Evolutionary conservation across 805 yeast genomes (phyloP), one percentile per base, ranked within the genome.

Genomic region (Candida germanica): DNA sequence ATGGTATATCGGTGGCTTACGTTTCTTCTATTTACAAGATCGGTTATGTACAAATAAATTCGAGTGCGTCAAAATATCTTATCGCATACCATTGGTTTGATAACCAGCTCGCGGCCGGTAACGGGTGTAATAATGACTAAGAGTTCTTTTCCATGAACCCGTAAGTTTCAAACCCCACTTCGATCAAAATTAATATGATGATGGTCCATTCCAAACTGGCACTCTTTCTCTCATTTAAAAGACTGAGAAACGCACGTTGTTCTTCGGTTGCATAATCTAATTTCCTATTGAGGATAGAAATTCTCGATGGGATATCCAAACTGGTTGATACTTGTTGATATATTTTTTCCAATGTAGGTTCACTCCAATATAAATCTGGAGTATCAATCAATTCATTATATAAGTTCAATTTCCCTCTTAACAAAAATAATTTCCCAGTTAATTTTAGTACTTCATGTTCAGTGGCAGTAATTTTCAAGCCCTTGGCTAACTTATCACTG

Each of bases 341-440:
- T 7, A 87, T 77, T 36, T 71, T 71, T 53, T 89, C 97, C 36
- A 89, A 64, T 22, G 79, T 77, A 1, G 96, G 95, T 53, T 88
- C 96, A 30, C 87, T 75, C 97, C 97, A 89, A 58, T 88, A 89
- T 28, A 87, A 61, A 56, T 89, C 97, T 0, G 97, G 97, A 0
- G 94, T 87, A 49, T 88, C 96, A 20, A 87, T 86, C 40, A 89
- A 69, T 51, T 88, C 96, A 7, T 91, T 83, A 57, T 89, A 87
- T 21, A 89, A 62, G 49, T 89, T 89, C 47, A 89, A 69, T 47
- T 83, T 83, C 1, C 95, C 96, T 41, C 97, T 66, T 10, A 89
- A 64, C 28, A 86, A 62, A 45, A 89, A 75, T 15, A 89, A 64
- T 36, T 80, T 68, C 0, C 96, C 96, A 0, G 93, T 86, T 4